Conservation (phyloP, 495 filamentous ascomycete species). For the Neurospora sp. region DNA sequence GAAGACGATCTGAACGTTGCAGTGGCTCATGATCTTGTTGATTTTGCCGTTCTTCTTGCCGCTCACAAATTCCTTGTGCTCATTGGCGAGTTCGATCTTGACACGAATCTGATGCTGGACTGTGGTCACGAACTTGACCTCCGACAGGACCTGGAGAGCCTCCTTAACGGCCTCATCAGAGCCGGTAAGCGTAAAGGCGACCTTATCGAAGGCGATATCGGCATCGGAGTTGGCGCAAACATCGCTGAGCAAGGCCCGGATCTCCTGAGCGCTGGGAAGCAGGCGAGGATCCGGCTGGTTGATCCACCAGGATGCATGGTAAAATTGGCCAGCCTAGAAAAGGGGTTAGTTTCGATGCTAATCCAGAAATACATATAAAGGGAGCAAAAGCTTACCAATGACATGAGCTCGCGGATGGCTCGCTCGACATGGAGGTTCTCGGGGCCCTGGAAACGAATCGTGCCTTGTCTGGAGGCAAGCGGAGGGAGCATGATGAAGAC, state of each 20-base stretch:
- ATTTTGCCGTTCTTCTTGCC: constrained; percentile 99
- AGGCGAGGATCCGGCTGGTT: constrained; percentile 63
- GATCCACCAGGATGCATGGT: constrained; percentile 94
- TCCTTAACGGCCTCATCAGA: constrained; percentile 93
- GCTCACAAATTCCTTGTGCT: constrained; percentile 98
- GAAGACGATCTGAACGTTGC: constrained; percentile 97
- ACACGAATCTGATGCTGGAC: constrained; percentile 88
- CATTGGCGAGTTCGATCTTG: constrained; percentile 96
- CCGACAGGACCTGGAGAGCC: constrained; percentile 82
- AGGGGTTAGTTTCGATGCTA: constrained; percentile 20
- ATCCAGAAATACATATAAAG: neutral
- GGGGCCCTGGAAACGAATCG: constrained; percentile 81
- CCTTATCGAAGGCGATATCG: constrained; percentile 86
- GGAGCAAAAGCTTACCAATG: constrained; percentile 49
- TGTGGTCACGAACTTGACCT: constrained; percentile 79
- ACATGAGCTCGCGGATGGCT: constrained; percentile 90
- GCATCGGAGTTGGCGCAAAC: constrained; percentile 94
- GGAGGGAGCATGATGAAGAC: constrained; percentile 85
- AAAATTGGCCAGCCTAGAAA: constrained; percentile 83
- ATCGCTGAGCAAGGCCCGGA: constrained; percentile 83
- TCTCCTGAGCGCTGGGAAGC: constrained; percentile 63
- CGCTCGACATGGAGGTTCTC: constrained; percentile 91
- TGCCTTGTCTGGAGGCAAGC: constrained; percentile 66
- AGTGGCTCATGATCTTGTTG: constrained; percentile 99
- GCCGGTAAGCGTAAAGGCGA: constrained; percentile 87